Evolutionary conservation across 1,139 yeast species (phyloP).

Genomic region (Hyphopichia wangnamkhiaoensis): DNA sequence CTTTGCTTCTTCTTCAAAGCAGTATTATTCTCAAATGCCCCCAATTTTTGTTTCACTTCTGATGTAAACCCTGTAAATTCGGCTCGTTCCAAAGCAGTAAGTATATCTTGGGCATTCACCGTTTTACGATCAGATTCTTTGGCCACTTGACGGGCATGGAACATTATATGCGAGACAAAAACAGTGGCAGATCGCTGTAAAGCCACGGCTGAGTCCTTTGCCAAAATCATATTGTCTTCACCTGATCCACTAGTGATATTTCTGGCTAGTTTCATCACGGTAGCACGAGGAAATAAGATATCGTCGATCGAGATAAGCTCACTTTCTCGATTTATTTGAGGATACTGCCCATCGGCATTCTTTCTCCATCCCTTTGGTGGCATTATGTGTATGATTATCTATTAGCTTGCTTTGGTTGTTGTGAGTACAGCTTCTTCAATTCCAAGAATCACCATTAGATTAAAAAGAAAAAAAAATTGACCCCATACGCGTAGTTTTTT

Average conservation of each 20-base stretch:
- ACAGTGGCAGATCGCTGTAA: constrained; percentile 73
- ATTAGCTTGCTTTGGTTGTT: no score
- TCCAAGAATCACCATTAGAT: background rate
- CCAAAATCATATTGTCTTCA: constrained; percentile 41
- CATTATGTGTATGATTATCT: constrained; percentile 43
- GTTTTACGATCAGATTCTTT: constrained; percentile 57
- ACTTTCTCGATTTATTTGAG: constrained; percentile 52
- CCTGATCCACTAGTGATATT: constrained; percentile 32
- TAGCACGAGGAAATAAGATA: constrained; percentile 64
- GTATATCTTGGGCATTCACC: constrained; percentile 65
- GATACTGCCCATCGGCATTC: constrained; percentile 66
- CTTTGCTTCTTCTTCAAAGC: constrained; percentile 40
- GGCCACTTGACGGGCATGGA: constrained; percentile 60
- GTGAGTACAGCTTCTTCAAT: background rate
- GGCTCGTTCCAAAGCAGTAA: constrained; percentile 56
- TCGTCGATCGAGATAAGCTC: constrained; percentile 69
- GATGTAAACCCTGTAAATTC: constrained; percentile 59
- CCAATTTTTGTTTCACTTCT: constrained; percentile 51
- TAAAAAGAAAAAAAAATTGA: no score
- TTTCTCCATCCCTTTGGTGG: constrained; percentile 87
- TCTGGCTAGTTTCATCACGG: constrained; percentile 61
- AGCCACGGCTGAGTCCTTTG: constrained; percentile 68
- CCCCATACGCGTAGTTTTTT: background rate
- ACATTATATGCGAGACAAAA: constrained; percentile 66
- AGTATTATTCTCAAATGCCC: constrained; percentile 40